Base-by-base conservation (phyloP, 2,329 filamentous ascomycete species). In the Xylariaceae sp. region DNA sequence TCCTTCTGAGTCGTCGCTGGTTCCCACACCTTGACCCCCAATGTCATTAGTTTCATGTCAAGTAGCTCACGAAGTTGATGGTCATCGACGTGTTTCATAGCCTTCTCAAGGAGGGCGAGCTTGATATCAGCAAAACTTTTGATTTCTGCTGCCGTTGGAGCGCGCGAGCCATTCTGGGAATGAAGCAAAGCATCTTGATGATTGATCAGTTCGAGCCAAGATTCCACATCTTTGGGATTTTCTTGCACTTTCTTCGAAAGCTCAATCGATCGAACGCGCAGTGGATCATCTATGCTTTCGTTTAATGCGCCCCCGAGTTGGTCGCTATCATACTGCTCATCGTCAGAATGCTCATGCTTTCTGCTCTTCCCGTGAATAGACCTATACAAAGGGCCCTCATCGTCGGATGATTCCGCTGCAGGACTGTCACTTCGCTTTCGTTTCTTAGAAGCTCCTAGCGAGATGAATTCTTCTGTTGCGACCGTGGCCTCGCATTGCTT, bases 171-270 rank as follows among this genome's bases (percentile, higher is more conserved):
- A 61, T 73, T 74, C 18, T 78, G 74, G 30, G 78, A 77, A 23
- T 76, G 76, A 48, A 93, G 75, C 57, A 95, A 77, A 1, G 74
- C 72, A 62, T 91, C 85, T 74, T 97, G 93, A 62, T 96, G 86
- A 6, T 85, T 76, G 51, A 93, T 88, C n/a, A 97, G 78, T 44
- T 83, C 80, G 13, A 95, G 73, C 93, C 93, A 97, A 15, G 85
- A 80, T 48, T 85, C 76, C 17, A 89, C 78, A 68, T 95, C 83
- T 4, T 79, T 72, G 0, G 92, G 90, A 18, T 83, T 73, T 1
- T 87, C 78, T 57, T 88, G 85, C 39, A 91, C 85, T 35, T 73
- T 79, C 10, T 81, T 82, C 2, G 82, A 83, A 6, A 97, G 77
- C 55, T 86, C 77, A 0, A 87, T 78, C 11, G 84, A 85, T 58